phyloP scores from a whole-genome alignment of 108 stramenopile genomes.

The Hondaea fermentalgiana region DNA sequence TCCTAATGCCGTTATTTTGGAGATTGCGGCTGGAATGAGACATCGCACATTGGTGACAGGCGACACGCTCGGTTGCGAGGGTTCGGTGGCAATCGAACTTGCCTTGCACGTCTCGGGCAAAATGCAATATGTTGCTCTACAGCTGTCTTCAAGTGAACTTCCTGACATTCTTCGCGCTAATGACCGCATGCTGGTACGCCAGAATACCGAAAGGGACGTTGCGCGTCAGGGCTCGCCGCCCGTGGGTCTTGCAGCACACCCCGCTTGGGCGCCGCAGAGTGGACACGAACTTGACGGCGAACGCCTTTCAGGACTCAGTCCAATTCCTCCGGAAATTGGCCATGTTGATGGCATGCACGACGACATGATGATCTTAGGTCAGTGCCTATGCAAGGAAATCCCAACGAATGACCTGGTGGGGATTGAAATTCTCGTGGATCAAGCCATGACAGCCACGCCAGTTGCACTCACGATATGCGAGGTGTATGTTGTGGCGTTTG shows the following conservation, averaged over 20 bases:
- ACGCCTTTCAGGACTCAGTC: too few relatives aligned
- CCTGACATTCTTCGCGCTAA: neutral
- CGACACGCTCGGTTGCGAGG: neutral
- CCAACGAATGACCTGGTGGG: neutral
- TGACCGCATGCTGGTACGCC: neutral
- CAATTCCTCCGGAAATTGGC: too few relatives aligned
- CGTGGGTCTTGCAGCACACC: too few relatives aligned
- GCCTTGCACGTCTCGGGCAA: neutral
- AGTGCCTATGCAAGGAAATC: neutral
- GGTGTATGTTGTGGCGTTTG: neutral
- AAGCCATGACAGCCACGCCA: neutral
- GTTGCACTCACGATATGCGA: neutral
- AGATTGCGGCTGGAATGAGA: neutral
- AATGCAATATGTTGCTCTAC: neutral
- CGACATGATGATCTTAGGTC: neutral
- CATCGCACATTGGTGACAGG: neutral
- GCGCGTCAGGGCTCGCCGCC: neutral
- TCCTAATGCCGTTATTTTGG: neutral
- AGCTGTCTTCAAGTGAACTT: neutral
- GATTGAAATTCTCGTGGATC: neutral
- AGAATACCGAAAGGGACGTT: neutral
- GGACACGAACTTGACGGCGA: too few relatives aligned
- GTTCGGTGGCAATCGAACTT: neutral
- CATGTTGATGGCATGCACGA: too few relatives aligned
- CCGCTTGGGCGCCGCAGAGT: too few relatives aligned